A percentile compares a stretch with the other conserved stretches of the same genome.
Conservation (phyloP, 768 basidiomycete genomes). For the Mycena chlorophos region DNA sequence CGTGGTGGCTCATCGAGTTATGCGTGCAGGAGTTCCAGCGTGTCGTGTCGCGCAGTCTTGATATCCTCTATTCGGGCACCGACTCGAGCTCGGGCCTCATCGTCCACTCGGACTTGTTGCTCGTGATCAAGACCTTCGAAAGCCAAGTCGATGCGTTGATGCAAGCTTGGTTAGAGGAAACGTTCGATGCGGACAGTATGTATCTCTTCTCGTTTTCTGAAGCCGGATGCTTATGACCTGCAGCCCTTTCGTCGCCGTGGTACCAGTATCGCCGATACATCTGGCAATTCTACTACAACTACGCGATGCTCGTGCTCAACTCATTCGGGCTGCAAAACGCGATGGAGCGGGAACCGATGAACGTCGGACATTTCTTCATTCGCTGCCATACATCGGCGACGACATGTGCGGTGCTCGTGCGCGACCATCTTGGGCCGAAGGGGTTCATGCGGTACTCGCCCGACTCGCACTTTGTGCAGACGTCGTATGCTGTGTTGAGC, state of each 20-base stretch:
- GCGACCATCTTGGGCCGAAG: constrained; percentile 74
- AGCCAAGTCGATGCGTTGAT: constrained; percentile 66
- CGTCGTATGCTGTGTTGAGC: constrained; percentile 90
- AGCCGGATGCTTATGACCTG: background rate
- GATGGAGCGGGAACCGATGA: constrained; percentile 70
- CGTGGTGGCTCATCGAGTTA: background rate
- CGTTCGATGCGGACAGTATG: constrained; percentile 32
- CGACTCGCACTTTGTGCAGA: constrained; percentile 89
- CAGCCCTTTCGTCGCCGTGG: constrained; percentile 29
- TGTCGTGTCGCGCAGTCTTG: constrained; percentile 83
- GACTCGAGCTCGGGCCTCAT: constrained; percentile 81
- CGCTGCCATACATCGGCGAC: constrained; percentile 74
- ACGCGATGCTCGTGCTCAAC: constrained; percentile 85
- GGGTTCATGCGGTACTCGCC: constrained; percentile 83
- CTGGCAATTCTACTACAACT: constrained; percentile 79
- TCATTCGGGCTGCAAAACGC: constrained; percentile 97
- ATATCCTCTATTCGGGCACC: constrained; percentile 85
- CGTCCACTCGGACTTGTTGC: constrained; percentile 79
- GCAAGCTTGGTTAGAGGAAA: constrained; percentile 50
- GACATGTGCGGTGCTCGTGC: constrained; percentile 67
- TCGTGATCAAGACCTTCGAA: constrained; percentile 83
- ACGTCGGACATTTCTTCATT: constrained; percentile 83
- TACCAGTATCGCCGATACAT: constrained; percentile 51
- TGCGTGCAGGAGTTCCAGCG: constrained; percentile 75
- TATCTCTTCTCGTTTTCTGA: constrained; percentile 1